phyloP scores from a whole-genome alignment of 768 basidiomycete genomes.

The Amanita pseudoporphyria region DNA sequence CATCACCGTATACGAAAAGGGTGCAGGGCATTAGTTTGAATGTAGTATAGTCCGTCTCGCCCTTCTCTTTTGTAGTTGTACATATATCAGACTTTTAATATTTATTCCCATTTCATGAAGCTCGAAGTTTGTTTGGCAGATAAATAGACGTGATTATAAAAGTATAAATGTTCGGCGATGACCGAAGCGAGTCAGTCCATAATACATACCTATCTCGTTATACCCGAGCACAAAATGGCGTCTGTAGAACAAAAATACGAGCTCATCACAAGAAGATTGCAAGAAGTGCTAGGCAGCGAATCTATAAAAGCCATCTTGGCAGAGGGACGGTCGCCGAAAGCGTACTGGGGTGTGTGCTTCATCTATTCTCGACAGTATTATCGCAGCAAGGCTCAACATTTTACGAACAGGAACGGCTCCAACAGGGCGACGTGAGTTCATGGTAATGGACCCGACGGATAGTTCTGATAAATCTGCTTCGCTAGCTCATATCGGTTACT shows the following conservation, averaged over 20 bases:
- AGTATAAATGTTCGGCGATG: slow-evolving; percentile 9
- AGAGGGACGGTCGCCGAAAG: slow-evolving; percentile 68
- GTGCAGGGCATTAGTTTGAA: slow-evolving; percentile 22
- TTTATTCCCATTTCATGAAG: too few relatives aligned
- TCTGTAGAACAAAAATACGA: slow-evolving; percentile 52
- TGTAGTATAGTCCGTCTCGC: neutral
- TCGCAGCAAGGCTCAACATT: slow-evolving; percentile 8
- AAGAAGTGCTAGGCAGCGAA: slow-evolving; percentile 85
- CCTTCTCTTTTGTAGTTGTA: neutral
- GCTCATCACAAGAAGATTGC: slow-evolving; percentile 76
- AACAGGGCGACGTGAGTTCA: slow-evolving; percentile 90
- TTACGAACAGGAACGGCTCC: slow-evolving; percentile 71
- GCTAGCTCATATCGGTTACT: slow-evolving; percentile 94
- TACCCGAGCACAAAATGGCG: slow-evolving; percentile 16
- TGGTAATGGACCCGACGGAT: too few relatives aligned
- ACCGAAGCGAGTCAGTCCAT: slow-evolving; percentile 9
- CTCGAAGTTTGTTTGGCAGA: neutral
- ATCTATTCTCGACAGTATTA: slow-evolving; percentile 6
- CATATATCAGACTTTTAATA: neutral
- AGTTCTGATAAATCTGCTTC: slow-evolving; percentile 5
- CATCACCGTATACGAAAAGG: slow-evolving; percentile 33
- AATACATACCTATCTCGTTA: neutral
- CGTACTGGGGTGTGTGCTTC: slow-evolving; percentile 79
- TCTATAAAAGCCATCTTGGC: slow-evolving; percentile 69
- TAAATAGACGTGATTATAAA: neutral